Base-by-base conservation (phyloP, 2,329 filamentous ascomycete species). In the Fusarium ambrosium region DNA sequence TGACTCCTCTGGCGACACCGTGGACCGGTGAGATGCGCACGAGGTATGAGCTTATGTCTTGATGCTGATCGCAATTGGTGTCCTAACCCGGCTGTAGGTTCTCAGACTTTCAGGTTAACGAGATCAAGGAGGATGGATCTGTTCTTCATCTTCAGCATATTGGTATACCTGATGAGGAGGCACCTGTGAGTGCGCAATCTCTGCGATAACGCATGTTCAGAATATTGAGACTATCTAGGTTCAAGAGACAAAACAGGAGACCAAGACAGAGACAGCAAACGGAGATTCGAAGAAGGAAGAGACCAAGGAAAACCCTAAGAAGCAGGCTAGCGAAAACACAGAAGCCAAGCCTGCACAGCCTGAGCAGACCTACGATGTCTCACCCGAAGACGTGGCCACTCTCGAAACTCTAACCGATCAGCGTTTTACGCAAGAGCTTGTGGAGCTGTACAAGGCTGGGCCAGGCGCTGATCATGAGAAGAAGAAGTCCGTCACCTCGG, bases 91-190 rank as follows among this genome's bases (percentile, higher is more conserved):
- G 9, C 18, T 9, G 6, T 60, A 91, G 94, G 75, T 98, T 95
- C 82, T 96, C 95, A 5, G 95, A 98, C 82, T 98, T 98, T 79
- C 87, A 97, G 77, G 95, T 98, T 77, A 95, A 97, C 80, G 95
- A 98, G 83, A 96, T 98, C 72, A 86, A 89, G 22, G 91, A 92
- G 34, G 90, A 93, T 79, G 95, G 95, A 18, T 84, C 91, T 64
- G 94, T 97, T 16, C 82, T 97, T 62, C 94, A 96, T 82, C 86
- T 98, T 59, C 87, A 83, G 67, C 88, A 86, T 63, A 82, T 88
- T 20, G 82, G 81, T 18, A 53, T 81, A 9, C 62, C 58, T 48
- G 70, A 72, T 41, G 67, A 79, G 45, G 74, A 76, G 39, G 20
- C 62, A 63, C 61, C 70, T 45, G 70, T 78, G 66, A 60, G 59